Percentiles rank a stretch among this genome's conserved stretches.
These are phyloP conservation scores for Penicillium sp. DNA, from an alignment of 2,329 filamentous ascomycete genomes.

Conservation along the genomic window DNA sequence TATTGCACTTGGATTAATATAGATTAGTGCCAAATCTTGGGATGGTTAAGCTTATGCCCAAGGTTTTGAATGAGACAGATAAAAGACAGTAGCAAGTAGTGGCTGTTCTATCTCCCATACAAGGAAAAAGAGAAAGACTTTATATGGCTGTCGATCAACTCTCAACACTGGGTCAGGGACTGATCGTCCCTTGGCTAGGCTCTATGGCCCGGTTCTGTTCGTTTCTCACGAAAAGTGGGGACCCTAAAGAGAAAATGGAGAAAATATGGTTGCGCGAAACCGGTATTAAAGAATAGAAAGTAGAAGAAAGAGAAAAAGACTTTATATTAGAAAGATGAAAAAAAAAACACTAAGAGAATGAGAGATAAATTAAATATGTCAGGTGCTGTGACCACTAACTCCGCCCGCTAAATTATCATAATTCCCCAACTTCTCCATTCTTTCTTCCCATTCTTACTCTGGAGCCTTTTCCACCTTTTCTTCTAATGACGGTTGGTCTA, in stretches of 20 bases:
- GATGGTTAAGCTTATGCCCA: too few species aligned
- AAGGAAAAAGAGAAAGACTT: neutral
- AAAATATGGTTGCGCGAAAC: neutral
- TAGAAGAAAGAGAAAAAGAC: neutral
- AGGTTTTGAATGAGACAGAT: neutral
- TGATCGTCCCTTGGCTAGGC: slow-evolving; percentile 7
- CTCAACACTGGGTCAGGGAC: neutral
- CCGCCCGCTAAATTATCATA: slow-evolving; percentile 3
- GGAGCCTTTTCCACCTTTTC: slow-evolving; percentile 1
- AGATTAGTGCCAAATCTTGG: neutral
- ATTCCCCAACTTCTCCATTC: slow-evolving; percentile 2
- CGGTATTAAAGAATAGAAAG: neutral
- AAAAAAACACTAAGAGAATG: neutral
- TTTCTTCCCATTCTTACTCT: slow-evolving; percentile 3
- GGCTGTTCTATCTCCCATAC: too few species aligned
- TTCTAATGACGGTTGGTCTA: slow-evolving; percentile 18
- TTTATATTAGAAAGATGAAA: too few species aligned
- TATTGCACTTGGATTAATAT: neutral
- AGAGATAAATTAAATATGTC: slow-evolving; percentile 1
- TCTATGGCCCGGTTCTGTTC: neutral
- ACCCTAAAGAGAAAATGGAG: slow-evolving; percentile 1
- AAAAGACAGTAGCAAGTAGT: too few species aligned
- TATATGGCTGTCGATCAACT: neutral
- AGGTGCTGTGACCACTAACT: slow-evolving; percentile 5
- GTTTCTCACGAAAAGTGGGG: neutral